Evolutionary conservation across 2,329 filamentous ascomycete species (phyloP).

Genomic region (Pseudogymnoascus sp.): DNA sequence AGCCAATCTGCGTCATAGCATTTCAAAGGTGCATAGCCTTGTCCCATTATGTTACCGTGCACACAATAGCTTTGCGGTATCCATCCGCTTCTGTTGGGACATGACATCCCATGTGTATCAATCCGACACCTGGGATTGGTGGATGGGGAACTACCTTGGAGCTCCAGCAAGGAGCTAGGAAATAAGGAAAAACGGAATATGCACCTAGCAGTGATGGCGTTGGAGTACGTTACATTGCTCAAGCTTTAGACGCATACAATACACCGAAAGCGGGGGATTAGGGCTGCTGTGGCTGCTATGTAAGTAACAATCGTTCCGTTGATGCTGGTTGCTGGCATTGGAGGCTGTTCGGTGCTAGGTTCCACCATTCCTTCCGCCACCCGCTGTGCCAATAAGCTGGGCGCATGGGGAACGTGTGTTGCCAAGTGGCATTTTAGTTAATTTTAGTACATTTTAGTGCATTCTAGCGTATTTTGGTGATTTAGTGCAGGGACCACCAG

Average conservation of each 20-base stretch:
- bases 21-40: background rate
- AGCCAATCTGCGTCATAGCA: background rate
- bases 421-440: background rate
- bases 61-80: background rate
- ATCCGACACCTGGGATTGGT: background rate
- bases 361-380: background rate
- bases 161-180: background rate
- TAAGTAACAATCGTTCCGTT: background rate
- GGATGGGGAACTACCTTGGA: background rate
- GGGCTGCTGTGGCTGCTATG: background rate
- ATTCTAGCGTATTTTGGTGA: background rate
- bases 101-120: slow-evolving; percentile 1
- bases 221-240: background rate
- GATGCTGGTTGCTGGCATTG: background rate
- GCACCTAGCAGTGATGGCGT: background rate
- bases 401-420: background rate
- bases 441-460: background rate
- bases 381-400: slow-evolving; percentile 3
- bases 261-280: background rate
- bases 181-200: background rate
- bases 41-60: background rate
- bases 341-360: background rate
- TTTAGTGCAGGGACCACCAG: slow-evolving; percentile 3
- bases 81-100: background rate
- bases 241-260: background rate